phyloP scores from a whole-genome alignment of 164 flowering plant species.

The Liriodendron chinense region DNA sequence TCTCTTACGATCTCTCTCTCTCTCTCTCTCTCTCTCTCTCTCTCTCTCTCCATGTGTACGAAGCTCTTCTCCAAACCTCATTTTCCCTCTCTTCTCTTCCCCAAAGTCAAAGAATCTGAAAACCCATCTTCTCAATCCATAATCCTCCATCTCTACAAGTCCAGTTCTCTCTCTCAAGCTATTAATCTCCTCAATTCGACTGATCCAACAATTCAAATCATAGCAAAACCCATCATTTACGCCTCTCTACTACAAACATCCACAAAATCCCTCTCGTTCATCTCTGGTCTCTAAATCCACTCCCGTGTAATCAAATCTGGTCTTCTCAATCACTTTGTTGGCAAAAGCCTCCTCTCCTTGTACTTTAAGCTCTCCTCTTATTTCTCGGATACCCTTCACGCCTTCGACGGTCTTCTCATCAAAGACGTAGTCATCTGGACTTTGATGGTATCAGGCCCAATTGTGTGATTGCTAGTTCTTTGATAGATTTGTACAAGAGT shows the following conservation, averaged over 20 bases:
- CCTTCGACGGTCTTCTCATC: constrained; percentile 8
- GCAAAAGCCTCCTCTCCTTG: constrained; percentile 65
- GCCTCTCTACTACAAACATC: constrained; percentile 76
- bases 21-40: too few species aligned
- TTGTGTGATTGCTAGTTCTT: constrained; percentile 53
- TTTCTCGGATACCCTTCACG: constrained; percentile 14
- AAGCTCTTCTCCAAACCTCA: constrained; percentile 25
- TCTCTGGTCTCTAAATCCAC: constrained; percentile 62
- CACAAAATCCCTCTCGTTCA: constrained; percentile 37
- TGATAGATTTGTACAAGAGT: constrained; percentile 82
- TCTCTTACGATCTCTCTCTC: too few species aligned
- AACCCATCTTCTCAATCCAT: constrained; percentile 20
- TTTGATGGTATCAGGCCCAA: constrained; percentile 26
- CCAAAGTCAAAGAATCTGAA: constrained; percentile 3
- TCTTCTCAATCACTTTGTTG: constrained; percentile 66
- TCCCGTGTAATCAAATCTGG: constrained; percentile 66
- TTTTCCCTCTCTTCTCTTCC: constrained; percentile 22
- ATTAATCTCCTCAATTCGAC: constrained; percentile 44
- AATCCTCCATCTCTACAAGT: constrained; percentile 48
- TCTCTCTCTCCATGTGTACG: too few species aligned
- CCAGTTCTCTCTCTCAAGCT: constrained; percentile 40
- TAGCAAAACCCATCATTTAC: constrained; percentile 47
- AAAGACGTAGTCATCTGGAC: constrained; percentile 21
- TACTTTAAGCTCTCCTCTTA: constrained; percentile 55
- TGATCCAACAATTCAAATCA: constrained; percentile 10